Evolutionary conservation across 352 stramenopile genomes (phyloP), one percentile per base, ranked within the genome.

Genomic region (Nannochloropsis limnetica): DNA sequence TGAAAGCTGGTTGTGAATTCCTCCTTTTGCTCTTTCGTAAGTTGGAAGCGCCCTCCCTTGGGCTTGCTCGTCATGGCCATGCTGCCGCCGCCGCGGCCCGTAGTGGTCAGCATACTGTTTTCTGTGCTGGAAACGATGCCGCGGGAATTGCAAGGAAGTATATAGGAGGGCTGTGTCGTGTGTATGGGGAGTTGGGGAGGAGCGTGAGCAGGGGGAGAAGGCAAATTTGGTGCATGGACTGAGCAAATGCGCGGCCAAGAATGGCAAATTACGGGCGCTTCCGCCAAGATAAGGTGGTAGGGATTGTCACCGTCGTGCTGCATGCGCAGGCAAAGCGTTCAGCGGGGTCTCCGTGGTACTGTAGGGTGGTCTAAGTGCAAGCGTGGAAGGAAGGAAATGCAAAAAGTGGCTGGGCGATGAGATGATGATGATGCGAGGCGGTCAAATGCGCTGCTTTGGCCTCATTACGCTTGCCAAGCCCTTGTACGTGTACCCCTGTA

Each of bases 1-100:
- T 96, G 92, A 80, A 96, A 96, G 15, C 92, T 92, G 81, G 96
- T 93, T 69, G 89, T 89, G 0, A 97, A 89, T 86, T 96, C 93
- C 67, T 85, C 80, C 25, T 84, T 79, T 37, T 84, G 83, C 49
- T 86, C 83, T 28, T 81, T 49, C 49, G 83, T 83, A 28, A 84
- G 44, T 22, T 74, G 61, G 25, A 31, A 74, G 11, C 61, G 61
- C n/a, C 61, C 61, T 29, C 61, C 61, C n/a, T 74, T 74, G 6
- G n/a, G 2, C n/a, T 74, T 74, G n/a, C n/a, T n/a, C n/a, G 61
- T 74, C 25, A 49, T 49, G 37, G 37, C 8, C 8, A 49, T 49
- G 1, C 37, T 49, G 2, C 37, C 37, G 37, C 37, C 37, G 8
- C 37, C 37, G 37, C 37, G 37, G 37, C 37, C 37, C 37, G 37